A percentile compares a stretch with the other conserved stretches of the same genome.
These are phyloP conservation scores for Pisolithus microcarpus DNA, from an alignment of 768 basidiomycete species.

Conservation along the genomic window DNA sequence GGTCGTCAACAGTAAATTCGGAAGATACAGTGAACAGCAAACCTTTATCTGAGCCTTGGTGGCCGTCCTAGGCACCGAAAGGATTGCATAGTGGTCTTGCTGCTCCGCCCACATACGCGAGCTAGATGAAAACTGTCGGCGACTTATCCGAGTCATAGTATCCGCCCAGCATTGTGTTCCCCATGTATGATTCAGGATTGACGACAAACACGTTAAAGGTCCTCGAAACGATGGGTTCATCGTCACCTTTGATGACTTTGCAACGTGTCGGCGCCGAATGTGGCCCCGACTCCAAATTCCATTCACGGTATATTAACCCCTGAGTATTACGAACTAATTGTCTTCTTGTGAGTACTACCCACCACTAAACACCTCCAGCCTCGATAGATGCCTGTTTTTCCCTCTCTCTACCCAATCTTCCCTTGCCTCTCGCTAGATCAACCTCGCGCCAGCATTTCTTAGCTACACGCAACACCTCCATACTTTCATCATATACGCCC, in stretches of 20 bases:
- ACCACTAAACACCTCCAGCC: background rate
- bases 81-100: conserved; percentile 22
- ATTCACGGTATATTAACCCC: background rate
- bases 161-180: background rate
- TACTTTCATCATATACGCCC: conserved; percentile 42
- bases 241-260: background rate
- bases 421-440: conserved; percentile 67
- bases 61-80: conserved; percentile 21
- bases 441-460: conserved; percentile 55
- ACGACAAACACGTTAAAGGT: background rate
- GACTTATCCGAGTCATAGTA: background rate
- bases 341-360: background rate
- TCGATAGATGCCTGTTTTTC: conserved; percentile 25
- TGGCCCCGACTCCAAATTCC: background rate
- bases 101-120: conserved; percentile 6
- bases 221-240: background rate
- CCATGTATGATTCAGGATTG: background rate
- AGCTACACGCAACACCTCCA: conserved; percentile 45
- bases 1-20: conserved; percentile 2
- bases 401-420: conserved; percentile 61
- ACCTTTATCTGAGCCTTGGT: conserved; percentile 30
- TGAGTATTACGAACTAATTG: background rate
- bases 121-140: conserved; percentile 18
- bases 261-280: too few relatives aligned
- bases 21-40: background rate